Base-by-base conservation (phyloP, 1,284 basidiomycete species). In the Ustilago loliicola region DNA sequence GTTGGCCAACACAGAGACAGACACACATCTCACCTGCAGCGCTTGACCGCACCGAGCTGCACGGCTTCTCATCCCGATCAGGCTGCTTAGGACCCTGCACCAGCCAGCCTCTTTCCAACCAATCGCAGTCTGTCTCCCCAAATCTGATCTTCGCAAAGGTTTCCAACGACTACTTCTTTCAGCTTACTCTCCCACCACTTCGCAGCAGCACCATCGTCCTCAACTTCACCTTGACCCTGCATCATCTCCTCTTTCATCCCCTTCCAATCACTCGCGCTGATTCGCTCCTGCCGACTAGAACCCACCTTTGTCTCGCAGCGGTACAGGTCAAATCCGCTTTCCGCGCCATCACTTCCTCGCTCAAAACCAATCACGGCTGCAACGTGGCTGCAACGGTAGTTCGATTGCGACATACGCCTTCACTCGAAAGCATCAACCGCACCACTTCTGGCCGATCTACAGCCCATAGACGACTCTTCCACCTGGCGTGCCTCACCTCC, bases 371-470 rank as follows among this genome's bases (percentile, higher is more conserved):
- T 47, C 23, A 8, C 45, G 17, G 45, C 45, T 47, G 45, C 45
- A 47, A 47, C 45, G 45, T 21, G 45, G 45, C 29, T 42, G 40
- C 40, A 27, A 42, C 27, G 5, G 19, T 25, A 30, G 30, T 56
- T 47, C 29, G 38, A 59, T 60, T 25, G 58, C 58, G 58, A 51
- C 58, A 60, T 60, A 10, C 25, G 19, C 27, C n/a, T 36, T 36
- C 52, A 21, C n/a, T 1, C 10, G 30, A 53, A 53, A 34, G 19
- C 29, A 11, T 34, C 45, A 23, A 47, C n/a, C n/a, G 45, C 11
- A 13, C 25, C 10, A 36, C 45, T 21, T 29, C 64, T 60, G 57
- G 64, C 57, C 64, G 56, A 55, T 59, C 64, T 66, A 42, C 64
- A 60, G 51, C 57, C 42, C 64, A 21, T 60, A 60, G 57, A 54